Percentiles rank a stretch among this genome's conserved stretches.
These are phyloP conservation scores for Nissolia schottii DNA, from an alignment of 306 rosid species.

Conservation along the genomic window DNA sequence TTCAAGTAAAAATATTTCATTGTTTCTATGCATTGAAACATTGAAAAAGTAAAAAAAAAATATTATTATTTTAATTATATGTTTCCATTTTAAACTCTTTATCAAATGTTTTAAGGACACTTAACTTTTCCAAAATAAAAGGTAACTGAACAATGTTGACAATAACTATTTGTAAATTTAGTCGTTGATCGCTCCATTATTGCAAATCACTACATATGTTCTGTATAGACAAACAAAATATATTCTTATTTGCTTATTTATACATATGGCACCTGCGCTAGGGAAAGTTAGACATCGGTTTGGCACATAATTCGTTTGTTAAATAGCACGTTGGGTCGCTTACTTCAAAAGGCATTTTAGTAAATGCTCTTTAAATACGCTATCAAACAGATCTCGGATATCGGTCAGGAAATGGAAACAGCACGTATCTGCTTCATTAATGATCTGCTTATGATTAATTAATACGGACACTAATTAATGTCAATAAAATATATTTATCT, in stretches of 20 bases:
- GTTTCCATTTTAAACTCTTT: too few species aligned
- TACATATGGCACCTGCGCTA: neutral
- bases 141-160: too few species aligned
- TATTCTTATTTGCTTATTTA: too few species aligned
- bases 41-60: too few species aligned
- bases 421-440: slow-evolving; percentile 19
- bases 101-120: too few species aligned
- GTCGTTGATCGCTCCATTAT: too few species aligned
- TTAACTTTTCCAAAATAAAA: too few species aligned
- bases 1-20: too few species aligned
- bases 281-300: slow-evolving; percentile 1
- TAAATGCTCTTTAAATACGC: slow-evolving; percentile 23
- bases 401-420: neutral
- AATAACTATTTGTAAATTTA: too few species aligned
- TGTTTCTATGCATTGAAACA: too few species aligned
- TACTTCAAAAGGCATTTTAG: slow-evolving; percentile 28
- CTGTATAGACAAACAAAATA: neutral
- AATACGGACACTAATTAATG: slow-evolving; percentile 10
- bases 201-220: neutral
- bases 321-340: slow-evolving; percentile 29
- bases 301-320: slow-evolving; percentile 3
- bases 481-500: neutral
- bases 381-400: slow-evolving; percentile 18
- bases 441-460: slow-evolving; percentile 39
- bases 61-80: too few species aligned